Evolutionary conservation across 1,284 basidiomycete genomes (phyloP), one percentile per base, ranked within the genome.

Genomic region (Ceratobasidium sp.): DNA sequence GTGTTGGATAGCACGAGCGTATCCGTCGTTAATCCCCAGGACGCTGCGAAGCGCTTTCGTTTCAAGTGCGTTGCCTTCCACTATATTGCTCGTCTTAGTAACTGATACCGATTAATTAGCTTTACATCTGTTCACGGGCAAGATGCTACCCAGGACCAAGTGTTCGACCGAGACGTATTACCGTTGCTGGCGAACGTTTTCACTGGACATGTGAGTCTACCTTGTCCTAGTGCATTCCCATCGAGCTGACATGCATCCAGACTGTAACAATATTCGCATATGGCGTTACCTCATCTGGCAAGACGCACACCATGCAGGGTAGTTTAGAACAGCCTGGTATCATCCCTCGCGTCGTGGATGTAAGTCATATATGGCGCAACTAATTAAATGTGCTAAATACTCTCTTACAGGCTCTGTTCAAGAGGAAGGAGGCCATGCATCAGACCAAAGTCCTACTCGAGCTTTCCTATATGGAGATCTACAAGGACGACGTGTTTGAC

Each of bases 241-340:
- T 9, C 36, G 57, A 43, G 39, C 41, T 60, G 58, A 74, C 28
- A 41, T 52, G 21, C 23, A 28, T 18, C 1, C 48, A 92, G 89
- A 92, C 89, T 0, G 89, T 92, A 3, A 92, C 91, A 5, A 87
- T 93, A 26, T 92, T 93, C 75, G 91, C 91, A 0, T 93, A 93
- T 79, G 91, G 91, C 8, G 91, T 93, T 18, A 92, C 91, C 5
- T 92, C 89, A 3, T 92, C 90, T 14, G 91, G 91, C 18, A 93
- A 93, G 82, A 92, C 91, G 0, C 88, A 93, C 79, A 94, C 93
- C 0, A 94, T 95, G 90, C 92, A 94, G 79, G 92, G 92, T 36
- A 88, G 85, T 3, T 83, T 80, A 46, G 67, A 81, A 0, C 83
- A 91, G 48, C 90, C 91, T 36, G 92, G 93, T 0, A 87, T 94